phyloP scores from a whole-genome alignment of 2,329 filamentous ascomycete species.

The Colletotrichum tabaci region DNA sequence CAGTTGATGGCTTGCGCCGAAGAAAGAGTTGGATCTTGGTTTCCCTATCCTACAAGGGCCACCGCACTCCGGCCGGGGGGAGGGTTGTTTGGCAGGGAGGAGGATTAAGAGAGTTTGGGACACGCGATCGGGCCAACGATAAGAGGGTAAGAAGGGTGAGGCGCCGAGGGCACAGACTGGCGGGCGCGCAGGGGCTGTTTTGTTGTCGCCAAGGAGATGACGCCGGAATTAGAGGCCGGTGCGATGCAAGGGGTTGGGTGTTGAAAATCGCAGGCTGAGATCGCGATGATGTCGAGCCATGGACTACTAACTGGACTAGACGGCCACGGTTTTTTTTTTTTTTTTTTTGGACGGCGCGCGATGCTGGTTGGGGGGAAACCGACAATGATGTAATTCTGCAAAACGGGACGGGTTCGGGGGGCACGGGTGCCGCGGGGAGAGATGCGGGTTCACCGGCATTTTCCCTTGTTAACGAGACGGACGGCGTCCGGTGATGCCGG shows the following conservation, averaged over 20 bases:
- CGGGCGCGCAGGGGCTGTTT: not conserved
- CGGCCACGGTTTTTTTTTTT: no score
- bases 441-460: not conserved
- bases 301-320: no score
- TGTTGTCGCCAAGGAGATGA: not conserved
- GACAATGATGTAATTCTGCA: not conserved
- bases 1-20: not conserved
- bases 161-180: slow-evolving; percentile 30
- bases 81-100: not conserved
- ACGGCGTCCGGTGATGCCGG: slow-evolving; percentile 3
- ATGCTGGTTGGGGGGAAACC: not conserved
- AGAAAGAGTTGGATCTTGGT: not conserved
- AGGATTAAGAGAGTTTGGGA: not conserved
- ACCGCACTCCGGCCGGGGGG: not conserved
- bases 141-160: not conserved
- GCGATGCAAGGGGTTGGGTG: slow-evolving; percentile 11
- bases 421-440: not conserved
- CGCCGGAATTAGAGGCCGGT: not conserved
- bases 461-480: not conserved
- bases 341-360: not conserved
- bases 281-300: not conserved
- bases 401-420: not conserved
- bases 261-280: not conserved
- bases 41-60: not conserved
- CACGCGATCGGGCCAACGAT: slow-evolving; percentile 5